Evolutionary conservation across 2,329 filamentous ascomycete species (phyloP), one percentile per base, ranked within the genome.

Genomic region (Fusarium fujikuroi): DNA sequence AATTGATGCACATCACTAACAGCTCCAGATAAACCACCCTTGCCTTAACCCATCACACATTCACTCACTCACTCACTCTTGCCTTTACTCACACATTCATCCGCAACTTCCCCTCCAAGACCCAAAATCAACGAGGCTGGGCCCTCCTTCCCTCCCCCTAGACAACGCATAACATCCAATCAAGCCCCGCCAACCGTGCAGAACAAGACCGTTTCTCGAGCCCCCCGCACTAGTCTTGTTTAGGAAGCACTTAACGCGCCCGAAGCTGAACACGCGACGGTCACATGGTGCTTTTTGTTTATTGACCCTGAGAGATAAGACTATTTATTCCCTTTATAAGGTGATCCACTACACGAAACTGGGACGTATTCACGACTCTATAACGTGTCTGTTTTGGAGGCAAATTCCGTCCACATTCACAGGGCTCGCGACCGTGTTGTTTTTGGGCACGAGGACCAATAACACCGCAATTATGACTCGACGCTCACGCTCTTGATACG

Each of bases 71-170:
- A 19, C 49, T 63, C 47, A 11, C 23, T 40, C 44, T 28, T 56
- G 30, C 46, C 46, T 57, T 28, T 54, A 37, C 60, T 57, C 59
- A 68, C 60, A 63, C 28, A 52, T 40, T 47, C 54, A 57, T 60
- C 34, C 42, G 25, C 34, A 37, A 54, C 44, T 39, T 37, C 43
- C 64, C 61, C 71, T 59, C 65, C 59, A 58, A 47, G 39, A 60
- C 42, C 44, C 52, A 62, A 69, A 77, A 76, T 77, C 65, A 52
- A 69, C 73, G 75, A 77, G 75, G 75, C 72, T 77, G 75, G 75
- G 75, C 37, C 28, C 30, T 44, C 46, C 47, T 30, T 49, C 34
- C 37, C 57, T 44, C n/a, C 40, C 47, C 44, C 53, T 47, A 42
- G 42, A 70, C 70, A 60, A 68, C 66, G 66, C 71, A 67, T 72